Percentiles rank a stretch among this genome's conserved stretches.
These are phyloP conservation scores for Penicillium sp. DNA, from an alignment of 2,329 filamentous ascomycete species.

Conservation along the genomic window DNA sequence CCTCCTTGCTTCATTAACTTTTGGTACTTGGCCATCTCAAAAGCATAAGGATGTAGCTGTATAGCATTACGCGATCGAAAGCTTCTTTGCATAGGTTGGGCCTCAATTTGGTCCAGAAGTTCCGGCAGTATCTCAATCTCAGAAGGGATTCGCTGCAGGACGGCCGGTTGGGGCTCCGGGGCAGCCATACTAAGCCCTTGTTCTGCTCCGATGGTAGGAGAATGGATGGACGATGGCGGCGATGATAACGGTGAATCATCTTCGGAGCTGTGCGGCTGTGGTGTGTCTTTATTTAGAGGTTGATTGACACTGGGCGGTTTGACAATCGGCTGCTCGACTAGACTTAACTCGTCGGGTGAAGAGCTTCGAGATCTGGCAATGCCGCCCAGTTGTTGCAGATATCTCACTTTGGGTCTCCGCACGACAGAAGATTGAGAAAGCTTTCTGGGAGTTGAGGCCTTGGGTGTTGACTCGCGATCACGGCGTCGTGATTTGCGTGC, in stretches of 20 bases:
- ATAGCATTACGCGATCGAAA: slow-evolving; percentile 50
- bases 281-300: neutral
- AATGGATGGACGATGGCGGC: slow-evolving; percentile 32
- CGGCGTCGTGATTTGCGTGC: slow-evolving; percentile 1
- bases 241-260: slow-evolving; percentile 40
- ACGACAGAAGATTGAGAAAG: neutral
- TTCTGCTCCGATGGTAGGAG: slow-evolving; percentile 4
- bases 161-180: neutral
- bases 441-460: neutral
- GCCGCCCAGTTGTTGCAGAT: neutral
- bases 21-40: slow-evolving; percentile 49
- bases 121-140: slow-evolving; percentile 30
- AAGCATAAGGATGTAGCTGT: slow-evolving; percentile 50
- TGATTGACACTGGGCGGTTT: neutral
- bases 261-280: slow-evolving; percentile 11
- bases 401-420: neutral
- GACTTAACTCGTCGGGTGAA: slow-evolving; percentile 41
- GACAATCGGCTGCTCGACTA: slow-evolving; percentile 24
- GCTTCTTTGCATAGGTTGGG: slow-evolving; percentile 31
- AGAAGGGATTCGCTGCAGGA: slow-evolving; percentile 1
- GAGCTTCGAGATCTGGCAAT: slow-evolving; percentile 20
- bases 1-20: slow-evolving; percentile 43
- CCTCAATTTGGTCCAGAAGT: slow-evolving; percentile 23
- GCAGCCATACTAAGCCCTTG: neutral
- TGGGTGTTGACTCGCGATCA: slow-evolving; percentile 5